Evolutionary conservation across 1,284 basidiomycete genomes (phyloP), one percentile per base, ranked within the genome.

Genomic region (Ustilago trichophora): DNA sequence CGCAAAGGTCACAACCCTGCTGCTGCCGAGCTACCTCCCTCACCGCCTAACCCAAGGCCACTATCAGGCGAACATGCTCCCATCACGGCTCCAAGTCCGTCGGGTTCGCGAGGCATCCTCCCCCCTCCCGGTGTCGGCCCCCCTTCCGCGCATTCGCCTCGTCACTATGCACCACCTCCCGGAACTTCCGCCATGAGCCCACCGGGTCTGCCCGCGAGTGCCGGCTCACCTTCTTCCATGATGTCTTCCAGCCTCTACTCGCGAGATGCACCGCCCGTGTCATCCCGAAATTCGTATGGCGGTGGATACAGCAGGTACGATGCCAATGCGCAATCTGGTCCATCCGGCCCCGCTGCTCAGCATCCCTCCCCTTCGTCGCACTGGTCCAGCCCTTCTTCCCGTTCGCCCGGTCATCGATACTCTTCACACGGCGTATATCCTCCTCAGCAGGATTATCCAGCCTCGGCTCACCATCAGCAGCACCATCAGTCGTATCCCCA

Each of bases 1-100:
- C 53, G 63, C 32, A 65, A 63, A 49, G 58, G 64, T 4, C 63
- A 64, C 55, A 66, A 73, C 24, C 60, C 68, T 9, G 69, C 69
- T 7, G 62, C 62, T 12, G 47, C 48, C 31, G 46, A 60, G n/a
- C 33, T 58, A 1, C 40, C 53, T 26, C 48, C 49, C 18, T 64
- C 49, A 3, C 49, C 54, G 13, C 31, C 48, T 24, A 49, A 38
- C 27, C 21, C 37, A 16, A 49, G 53, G n/a, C 42, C 40, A 6
- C 27, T 32, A 2, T 38, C 51, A 18, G 26, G 13, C 32, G 57
- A 57, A 4, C 49, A 53, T 41, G n/a, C 49, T 40, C n/a, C 54
- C 21, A 45, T 64, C 13, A 49, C 55, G 18, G 45, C 40, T 12
- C 46, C 42, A 8, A 65, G 50, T 35, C 46, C 62, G 11, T 67